A percentile compares a stretch with the other conserved stretches of the same genome.
Conservation (phyloP, 192 early-diverging fungal species). For the Backusella macrospora region DNA sequence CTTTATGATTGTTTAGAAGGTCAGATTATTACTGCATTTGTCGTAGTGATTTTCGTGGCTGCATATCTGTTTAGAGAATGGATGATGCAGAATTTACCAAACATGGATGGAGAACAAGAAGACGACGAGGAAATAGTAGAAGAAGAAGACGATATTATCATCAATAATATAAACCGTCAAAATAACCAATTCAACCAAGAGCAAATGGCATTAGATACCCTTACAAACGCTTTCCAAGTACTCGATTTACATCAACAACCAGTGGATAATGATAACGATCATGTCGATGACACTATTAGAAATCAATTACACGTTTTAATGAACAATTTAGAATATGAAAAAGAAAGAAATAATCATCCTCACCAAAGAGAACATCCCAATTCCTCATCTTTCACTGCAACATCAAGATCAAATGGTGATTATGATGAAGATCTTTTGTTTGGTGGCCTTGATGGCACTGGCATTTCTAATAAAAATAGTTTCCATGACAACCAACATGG, state of each 20-base stretch:
- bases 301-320: neutral
- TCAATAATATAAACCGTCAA: neutral
- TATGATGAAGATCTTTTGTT: neutral
- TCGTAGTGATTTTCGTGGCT: constrained; percentile 76
- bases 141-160: neutral
- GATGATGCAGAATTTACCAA: constrained; percentile 72
- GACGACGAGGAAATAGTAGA: neutral
- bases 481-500: neutral
- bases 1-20: constrained; percentile 82
- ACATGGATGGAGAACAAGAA: constrained; percentile 7
- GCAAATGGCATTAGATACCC: constrained; percentile 22
- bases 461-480: neutral
- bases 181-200: constrained; percentile 15
- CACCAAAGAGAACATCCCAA: neutral
- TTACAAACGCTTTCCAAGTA: constrained; percentile 23
- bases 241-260: neutral
- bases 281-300: neutral
- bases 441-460: neutral
- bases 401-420: neutral
- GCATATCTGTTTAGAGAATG: constrained; percentile 89
- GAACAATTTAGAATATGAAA: neutral
- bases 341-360: neutral
- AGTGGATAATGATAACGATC: neutral
- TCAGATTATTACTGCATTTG: constrained; percentile 73
- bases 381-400: neutral